Evolutionary conservation across 2,329 filamentous ascomycete genomes (phyloP), one percentile per base, ranked within the genome.

Genomic region (Fusarium cicatricum): DNA sequence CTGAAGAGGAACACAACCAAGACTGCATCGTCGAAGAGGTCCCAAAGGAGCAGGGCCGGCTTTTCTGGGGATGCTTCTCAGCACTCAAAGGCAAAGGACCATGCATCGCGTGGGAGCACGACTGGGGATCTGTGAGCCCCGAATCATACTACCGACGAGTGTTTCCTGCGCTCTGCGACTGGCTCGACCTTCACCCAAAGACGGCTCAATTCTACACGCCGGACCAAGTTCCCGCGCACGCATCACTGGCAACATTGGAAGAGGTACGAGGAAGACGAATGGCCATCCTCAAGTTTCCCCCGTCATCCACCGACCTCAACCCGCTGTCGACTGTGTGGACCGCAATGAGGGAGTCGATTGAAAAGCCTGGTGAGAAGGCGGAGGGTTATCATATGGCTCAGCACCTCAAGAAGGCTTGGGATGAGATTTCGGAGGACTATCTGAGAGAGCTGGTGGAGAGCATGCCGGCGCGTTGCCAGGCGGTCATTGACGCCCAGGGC

Each of bases 391-490:
- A 37, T 6, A 31, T 37, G 11, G 16, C 3, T 5, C 15, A n/a
- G 3, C 15, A 43, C 19, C 34, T 48, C 3, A 23, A 33, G 11
- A n/a, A 16, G 36, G 44, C 41, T 16, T 63, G 60, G 60, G 11
- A 43, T 10, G 19, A n/a, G 8, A 38, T 60, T 12, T n/a, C 36
- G 2, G 15, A 43, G 9, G 40, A 46, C n/a, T 37, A 45, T 9
- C 28, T 57, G 21, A 28, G 12, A 14, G 23, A 31, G 7, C 46
- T 60, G 21, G 19, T 64, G 2, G 43, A 42, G 31, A 52, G 42
- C 33, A 63, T 63, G 60, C 17, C 43, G 10, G 15, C 28, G 2
- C 55, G 60, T 32, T 63, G 60, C 38, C 51, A 64, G 38, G 60
- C 60, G 11, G 33, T 63, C 11, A 58, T 63, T 14, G 46, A 57